These are phyloP conservation scores for Cicer yamashitae DNA, from an alignment of 306 rosid genomes.

Conservation along the genomic window DNA sequence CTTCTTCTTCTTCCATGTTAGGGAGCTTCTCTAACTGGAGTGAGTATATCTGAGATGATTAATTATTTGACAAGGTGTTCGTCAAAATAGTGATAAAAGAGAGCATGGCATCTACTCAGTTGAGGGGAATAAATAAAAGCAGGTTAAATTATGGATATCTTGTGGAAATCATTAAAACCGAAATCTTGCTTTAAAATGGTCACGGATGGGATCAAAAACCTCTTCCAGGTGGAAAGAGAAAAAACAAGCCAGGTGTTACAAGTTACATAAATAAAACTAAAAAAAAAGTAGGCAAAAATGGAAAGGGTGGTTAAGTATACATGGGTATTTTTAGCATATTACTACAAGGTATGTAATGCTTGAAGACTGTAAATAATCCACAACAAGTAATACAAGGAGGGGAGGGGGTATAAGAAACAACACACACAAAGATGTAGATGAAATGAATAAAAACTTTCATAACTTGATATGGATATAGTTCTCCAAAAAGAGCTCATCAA, in stretches of 20 bases:
- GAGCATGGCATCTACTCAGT: slow-evolving; percentile 37
- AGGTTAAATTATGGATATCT: slow-evolving; percentile 60
- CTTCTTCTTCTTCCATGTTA: slow-evolving; percentile 23
- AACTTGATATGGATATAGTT: not conserved
- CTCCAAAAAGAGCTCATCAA: slow-evolving; percentile 24
- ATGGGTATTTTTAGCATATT: not conserved
- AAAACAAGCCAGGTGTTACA: slow-evolving; percentile 13
- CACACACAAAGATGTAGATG: not conserved
- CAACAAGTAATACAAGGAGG: not conserved
- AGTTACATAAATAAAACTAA: not conserved
- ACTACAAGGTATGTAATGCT: not conserved
- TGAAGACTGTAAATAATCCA: slow-evolving; percentile 19
- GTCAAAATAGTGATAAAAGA: slow-evolving; percentile 30
- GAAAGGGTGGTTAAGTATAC: not conserved
- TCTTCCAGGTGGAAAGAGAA: slow-evolving; percentile 36
- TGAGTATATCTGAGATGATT: slow-evolving; percentile 31
- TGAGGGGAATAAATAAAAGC: slow-evolving; percentile 51
- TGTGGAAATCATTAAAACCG: slow-evolving; percentile 57
- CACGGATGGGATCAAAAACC: slow-evolving; percentile 51
- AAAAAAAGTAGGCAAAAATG: not conserved
- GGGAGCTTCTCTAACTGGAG: slow-evolving; percentile 17
- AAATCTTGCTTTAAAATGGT: slow-evolving; percentile 50
- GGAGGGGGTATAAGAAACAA: not conserved
- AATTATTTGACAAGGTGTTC: slow-evolving; percentile 20
- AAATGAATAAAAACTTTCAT: slow-evolving; percentile 10